phyloP scores from a whole-genome alignment of 306 rosid genomes.

The Trifolium fragiferum region DNA sequence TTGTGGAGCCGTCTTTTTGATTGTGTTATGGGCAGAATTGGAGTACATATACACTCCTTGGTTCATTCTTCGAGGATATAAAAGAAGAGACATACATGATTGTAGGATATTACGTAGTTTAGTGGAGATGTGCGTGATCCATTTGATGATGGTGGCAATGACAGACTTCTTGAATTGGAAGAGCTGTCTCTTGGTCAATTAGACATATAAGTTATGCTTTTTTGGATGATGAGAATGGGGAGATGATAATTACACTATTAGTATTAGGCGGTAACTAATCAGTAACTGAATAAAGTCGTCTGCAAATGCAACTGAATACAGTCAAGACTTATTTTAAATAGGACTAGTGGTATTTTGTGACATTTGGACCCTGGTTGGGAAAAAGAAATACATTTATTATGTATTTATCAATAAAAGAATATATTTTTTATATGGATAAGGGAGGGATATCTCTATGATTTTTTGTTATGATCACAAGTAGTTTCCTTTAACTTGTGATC shows the following conservation, averaged over 20 bases:
- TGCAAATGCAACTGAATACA: neutral
- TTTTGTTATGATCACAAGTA: neutral
- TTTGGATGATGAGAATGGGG: neutral
- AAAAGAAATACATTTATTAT: neutral
- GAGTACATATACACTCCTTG: neutral
- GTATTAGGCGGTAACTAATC: neutral
- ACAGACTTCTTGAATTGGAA: neutral
- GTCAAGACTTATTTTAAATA: neutral
- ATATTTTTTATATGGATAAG: neutral
- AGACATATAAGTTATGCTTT: neutral
- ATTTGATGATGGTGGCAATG: neutral
- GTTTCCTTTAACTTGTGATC: neutral
- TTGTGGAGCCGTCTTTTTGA: neutral
- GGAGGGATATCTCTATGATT: neutral
- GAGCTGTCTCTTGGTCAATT: neutral
- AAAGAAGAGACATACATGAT: slow-evolving; percentile 6
- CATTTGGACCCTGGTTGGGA: neutral
- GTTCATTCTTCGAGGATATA: neutral
- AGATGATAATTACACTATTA: neutral
- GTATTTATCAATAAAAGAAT: no score
- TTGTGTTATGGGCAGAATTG: neutral
- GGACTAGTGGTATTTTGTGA: neutral
- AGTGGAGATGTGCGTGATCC: neutral
- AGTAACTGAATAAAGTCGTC: neutral
- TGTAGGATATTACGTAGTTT: neutral